Evolutionary conservation across 208 protist genomes (phyloP).

Genomic region (Acanthamoeba triangularis): DNA sequence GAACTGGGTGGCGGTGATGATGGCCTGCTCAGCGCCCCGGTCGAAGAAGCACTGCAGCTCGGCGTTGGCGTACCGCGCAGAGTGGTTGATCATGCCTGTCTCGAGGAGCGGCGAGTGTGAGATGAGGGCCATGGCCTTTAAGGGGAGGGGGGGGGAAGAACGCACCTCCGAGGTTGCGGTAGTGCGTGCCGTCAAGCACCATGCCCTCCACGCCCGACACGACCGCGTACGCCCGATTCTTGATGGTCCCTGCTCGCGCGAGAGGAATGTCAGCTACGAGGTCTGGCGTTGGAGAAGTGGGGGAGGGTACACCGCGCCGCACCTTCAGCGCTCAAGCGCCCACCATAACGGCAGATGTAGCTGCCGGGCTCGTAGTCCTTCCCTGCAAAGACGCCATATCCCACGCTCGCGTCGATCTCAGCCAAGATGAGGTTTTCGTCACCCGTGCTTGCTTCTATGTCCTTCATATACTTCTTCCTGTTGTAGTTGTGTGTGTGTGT

Average conservation of each 20-base stretch:
- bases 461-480: constrained; percentile 53
- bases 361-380: constrained; percentile 66
- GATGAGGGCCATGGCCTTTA: background rate
- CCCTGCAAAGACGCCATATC: constrained; percentile 62
- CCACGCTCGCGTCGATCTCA: constrained; percentile 54
- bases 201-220: constrained; percentile 73
- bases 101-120: background rate
- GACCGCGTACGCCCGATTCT: constrained; percentile 38
- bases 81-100: constrained; percentile 76
- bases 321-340: constrained; percentile 60
- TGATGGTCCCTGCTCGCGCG: constrained; percentile 34
- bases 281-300: background rate
- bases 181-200: constrained; percentile 33
- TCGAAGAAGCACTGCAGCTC: constrained; percentile 79
- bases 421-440: constrained; percentile 56
- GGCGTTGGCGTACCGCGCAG: constrained; percentile 41
- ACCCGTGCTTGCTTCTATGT: constrained; percentile 36
- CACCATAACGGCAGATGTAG: constrained; percentile 69
- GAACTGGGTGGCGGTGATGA: constrained; percentile 72
- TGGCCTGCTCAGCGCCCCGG: constrained; percentile 68
- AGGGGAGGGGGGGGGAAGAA: background rate
- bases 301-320: background rate
- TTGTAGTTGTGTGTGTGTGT: too few relatives aligned
- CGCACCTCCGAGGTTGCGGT: constrained; percentile 63
- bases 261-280: background rate